A percentile compares a stretch with the other conserved stretches of the same genome.
These are phyloP conservation scores for Geotrichum macrosporum DNA, from an alignment of 1,139 yeast genomes.

Conservation along the genomic window DNA sequence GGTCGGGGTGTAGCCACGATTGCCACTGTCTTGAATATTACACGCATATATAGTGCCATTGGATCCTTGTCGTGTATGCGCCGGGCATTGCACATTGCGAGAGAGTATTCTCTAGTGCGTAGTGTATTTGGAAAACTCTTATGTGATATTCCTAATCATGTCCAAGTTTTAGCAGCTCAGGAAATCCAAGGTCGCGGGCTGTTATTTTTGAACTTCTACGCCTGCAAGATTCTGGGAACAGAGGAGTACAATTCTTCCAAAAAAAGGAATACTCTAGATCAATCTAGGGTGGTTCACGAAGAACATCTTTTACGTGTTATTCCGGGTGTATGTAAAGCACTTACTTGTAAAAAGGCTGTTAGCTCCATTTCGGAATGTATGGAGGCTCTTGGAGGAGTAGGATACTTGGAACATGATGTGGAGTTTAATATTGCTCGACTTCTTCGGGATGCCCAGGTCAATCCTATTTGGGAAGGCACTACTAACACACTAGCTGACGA, in stretches of 20 bases:
- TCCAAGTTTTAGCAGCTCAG: conserved; percentile 30
- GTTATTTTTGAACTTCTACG: conserved; percentile 29
- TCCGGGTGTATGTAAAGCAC: conserved; percentile 34
- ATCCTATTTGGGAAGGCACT: conserved; percentile 38
- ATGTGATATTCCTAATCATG: conserved; percentile 30
- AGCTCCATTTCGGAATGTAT: conserved; percentile 35
- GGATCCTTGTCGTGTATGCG: conserved; percentile 30
- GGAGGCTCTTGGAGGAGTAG: conserved; percentile 37
- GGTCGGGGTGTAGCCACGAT: conserved; percentile 35
- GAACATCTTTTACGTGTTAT: conserved; percentile 28
- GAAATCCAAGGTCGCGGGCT: conserved; percentile 29
- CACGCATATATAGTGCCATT: conserved; percentile 32
- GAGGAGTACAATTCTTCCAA: conserved; percentile 24
- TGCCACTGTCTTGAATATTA: conserved; percentile 34
- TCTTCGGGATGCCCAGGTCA: conserved; percentile 35
- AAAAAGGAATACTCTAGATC: conserved; percentile 8
- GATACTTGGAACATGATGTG: conserved; percentile 35
- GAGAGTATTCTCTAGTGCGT: conserved; percentile 32
- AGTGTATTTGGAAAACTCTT: conserved; percentile 31
- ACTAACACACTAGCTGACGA: conserved; percentile 36
- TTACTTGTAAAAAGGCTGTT: conserved; percentile 31
- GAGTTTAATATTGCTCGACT: conserved; percentile 33
- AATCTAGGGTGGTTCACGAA: conserved; percentile 22
- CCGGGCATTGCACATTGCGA: conserved; percentile 34
- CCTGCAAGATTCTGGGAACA: conserved; percentile 33